phyloP scores from a whole-genome alignment of 495 filamentous ascomycete species.

The Polyplosphaeria fusca region DNA sequence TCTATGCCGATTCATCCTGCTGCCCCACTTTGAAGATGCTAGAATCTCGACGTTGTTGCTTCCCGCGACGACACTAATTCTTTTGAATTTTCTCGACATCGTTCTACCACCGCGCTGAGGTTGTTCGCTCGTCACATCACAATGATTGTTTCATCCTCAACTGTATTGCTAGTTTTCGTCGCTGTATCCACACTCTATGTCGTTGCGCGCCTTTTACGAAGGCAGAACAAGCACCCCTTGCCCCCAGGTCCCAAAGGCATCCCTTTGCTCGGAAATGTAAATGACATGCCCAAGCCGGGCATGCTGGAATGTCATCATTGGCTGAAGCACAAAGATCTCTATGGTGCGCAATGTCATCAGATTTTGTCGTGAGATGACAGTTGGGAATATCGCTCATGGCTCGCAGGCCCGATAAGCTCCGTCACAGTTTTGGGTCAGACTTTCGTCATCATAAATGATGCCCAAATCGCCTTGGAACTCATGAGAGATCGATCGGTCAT shows the following conservation, averaged over 20 bases:
- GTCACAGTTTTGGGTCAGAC: slow-evolving; percentile 25
- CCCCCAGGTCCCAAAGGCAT: slow-evolving; percentile 23
- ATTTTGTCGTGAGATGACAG: too few species aligned
- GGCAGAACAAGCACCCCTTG: neutral
- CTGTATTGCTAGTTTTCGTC: too few species aligned
- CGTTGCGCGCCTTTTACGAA: neutral
- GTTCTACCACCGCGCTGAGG: too few species aligned
- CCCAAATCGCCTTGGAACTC: slow-evolving; percentile 25
- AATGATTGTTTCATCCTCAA: too few species aligned
- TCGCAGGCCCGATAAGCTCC: neutral
- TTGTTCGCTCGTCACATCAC: too few species aligned
- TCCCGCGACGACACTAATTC: too few species aligned
- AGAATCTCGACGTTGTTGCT: too few species aligned
- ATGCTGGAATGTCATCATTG: slow-evolving; percentile 11
- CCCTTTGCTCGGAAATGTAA: slow-evolving; percentile 21
- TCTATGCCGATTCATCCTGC: too few species aligned
- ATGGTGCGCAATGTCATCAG: too few species aligned
- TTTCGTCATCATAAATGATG: slow-evolving; percentile 32
- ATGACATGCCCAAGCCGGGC: slow-evolving; percentile 17
- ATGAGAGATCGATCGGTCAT: slow-evolving; percentile 15
- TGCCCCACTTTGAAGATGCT: too few species aligned
- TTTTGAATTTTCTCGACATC: too few species aligned
- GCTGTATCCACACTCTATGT: neutral
- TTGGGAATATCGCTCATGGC: too few species aligned
- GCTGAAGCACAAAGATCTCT: slow-evolving; percentile 11